Base-by-base conservation (phyloP, 2,329 filamentous ascomycete genomes). In the Beauveria medogensis region DNA sequence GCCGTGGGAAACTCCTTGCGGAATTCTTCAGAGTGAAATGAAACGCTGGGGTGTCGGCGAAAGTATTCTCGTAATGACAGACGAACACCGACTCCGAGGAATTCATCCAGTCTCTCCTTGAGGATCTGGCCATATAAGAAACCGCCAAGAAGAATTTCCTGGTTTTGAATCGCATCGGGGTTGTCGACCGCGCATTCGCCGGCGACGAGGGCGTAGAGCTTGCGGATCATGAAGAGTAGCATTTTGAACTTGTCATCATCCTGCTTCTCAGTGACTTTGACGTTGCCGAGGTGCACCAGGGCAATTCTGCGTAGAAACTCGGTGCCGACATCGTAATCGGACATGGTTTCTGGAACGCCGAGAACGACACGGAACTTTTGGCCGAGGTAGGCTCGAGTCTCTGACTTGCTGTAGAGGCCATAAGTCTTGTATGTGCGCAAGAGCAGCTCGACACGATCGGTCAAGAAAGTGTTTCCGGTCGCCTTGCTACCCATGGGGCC, bases 171-270 rank as follows among this genome's bases (percentile, higher is more conserved):
- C 12, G 94, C 91, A 82, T 99, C 94, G 1, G 94, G 93, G 70
- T 99, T 97, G 77, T 99, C 94, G 5, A 92, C 86, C 5, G 91
- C 83, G 72, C 93, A 97, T 65, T 97, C 93, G 60, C 93, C 92
- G 63, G 92, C 92, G 9, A 94, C 93, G 54, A 99, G 80, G 16
- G 92, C 85, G 70, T 99, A 99, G 37, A 99, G 83, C 74, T 99
- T 99, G 65, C 93, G 84, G 68, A 92, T 90, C 92, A 97, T 97
- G 77, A 97, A 95, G 48, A 97, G 80, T 50, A 97, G 78, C 84
- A 96, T 86, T 67, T 89, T 88, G 77, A 96, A 97, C 75, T 99
- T 99, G 79, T 97, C 92, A 50, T 82, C 82, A 69, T 97, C 88
- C 74, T 97, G 90, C 60, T 85, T 80, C 64, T 92, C 88, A 0